A percentile compares a stretch with the other conserved stretches of the same genome.
Evolutionary conservation across 306 rosid species (phyloP).

Genomic region (Cicer pinnatifidum): DNA sequence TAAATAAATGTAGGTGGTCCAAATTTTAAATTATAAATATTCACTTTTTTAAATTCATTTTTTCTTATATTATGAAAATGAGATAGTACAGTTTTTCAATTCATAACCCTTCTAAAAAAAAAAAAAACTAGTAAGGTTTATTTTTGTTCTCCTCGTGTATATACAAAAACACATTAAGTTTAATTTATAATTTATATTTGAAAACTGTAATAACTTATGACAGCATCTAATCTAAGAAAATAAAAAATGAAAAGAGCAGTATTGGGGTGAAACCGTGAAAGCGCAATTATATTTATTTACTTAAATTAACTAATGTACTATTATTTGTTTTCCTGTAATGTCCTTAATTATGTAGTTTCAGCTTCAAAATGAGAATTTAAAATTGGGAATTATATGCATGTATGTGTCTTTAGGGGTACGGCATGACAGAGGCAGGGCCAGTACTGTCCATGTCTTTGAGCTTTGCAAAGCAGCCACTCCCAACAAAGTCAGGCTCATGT

Average conservation of each 20-base stretch:
- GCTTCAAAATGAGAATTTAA: neutral
- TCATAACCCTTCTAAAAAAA: neutral
- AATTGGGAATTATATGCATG: neutral
- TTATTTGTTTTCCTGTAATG: neutral
- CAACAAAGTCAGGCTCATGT: conserved; percentile 78
- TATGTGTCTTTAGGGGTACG: conserved; percentile 64
- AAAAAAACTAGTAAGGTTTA: neutral
- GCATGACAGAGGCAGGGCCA: conserved; percentile 98
- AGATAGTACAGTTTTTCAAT: too few relatives aligned
- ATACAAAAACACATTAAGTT: neutral
- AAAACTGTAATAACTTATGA: neutral
- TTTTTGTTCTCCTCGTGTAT: neutral
- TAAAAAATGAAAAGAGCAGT: too few relatives aligned
- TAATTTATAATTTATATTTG: neutral
- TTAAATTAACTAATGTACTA: neutral
- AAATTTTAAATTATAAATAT: too few relatives aligned
- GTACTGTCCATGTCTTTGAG: conserved; percentile 74
- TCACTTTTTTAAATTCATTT: too few relatives aligned
- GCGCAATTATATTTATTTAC: neutral
- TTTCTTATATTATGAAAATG: too few relatives aligned
- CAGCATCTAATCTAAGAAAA: too few relatives aligned
- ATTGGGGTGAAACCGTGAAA: too few relatives aligned
- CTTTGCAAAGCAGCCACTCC: conserved; percentile 70
- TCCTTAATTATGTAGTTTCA: neutral
- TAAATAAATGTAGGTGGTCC: too few relatives aligned